Evolutionary conservation across 2,329 filamentous ascomycete species (phyloP).

Genomic region (Xylariaceae sp.): DNA sequence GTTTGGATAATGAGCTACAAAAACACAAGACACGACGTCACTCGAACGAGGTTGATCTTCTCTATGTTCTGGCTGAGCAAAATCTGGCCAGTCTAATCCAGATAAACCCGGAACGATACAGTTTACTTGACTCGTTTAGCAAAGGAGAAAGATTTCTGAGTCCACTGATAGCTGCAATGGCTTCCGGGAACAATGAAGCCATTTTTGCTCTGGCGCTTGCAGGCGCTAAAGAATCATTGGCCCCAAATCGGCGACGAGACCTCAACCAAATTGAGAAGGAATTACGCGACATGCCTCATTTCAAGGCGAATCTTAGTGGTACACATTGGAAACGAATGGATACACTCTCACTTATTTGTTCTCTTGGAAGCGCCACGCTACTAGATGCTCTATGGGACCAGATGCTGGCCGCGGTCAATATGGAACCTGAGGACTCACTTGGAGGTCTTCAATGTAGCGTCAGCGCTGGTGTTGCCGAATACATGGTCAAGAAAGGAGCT

Average conservation of each 20-base stretch:
- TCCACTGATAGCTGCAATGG: slow-evolving; percentile 19
- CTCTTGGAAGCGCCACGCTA: not conserved
- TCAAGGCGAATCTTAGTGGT: not conserved
- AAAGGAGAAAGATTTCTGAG: slow-evolving; percentile 3
- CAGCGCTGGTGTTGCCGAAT: not conserved
- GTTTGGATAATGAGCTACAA: slow-evolving; percentile 13
- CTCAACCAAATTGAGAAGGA: not conserved
- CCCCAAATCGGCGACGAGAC: not conserved
- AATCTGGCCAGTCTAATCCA: slow-evolving; percentile 16
- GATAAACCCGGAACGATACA: slow-evolving; percentile 4
- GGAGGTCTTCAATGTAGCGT: not conserved
- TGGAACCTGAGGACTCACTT: not conserved
- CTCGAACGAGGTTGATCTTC: slow-evolving; percentile 3
- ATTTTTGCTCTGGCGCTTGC: slow-evolving; percentile 5
- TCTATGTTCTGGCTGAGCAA: slow-evolving; percentile 30
- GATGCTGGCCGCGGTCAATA: not conserved
- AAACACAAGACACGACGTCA: slow-evolving; percentile 18
- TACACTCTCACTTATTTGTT: not conserved
- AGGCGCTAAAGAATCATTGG: not conserved
- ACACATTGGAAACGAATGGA: not conserved
- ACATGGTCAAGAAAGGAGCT: not conserved
- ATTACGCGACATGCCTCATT: not conserved
- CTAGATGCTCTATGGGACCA: not conserved
- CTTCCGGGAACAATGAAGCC: slow-evolving; percentile 12
- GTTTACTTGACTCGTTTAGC: not conserved